Conservation (phyloP, 2,329 filamentous ascomycete genomes). For the Taxawa tesnikishii region DNA sequence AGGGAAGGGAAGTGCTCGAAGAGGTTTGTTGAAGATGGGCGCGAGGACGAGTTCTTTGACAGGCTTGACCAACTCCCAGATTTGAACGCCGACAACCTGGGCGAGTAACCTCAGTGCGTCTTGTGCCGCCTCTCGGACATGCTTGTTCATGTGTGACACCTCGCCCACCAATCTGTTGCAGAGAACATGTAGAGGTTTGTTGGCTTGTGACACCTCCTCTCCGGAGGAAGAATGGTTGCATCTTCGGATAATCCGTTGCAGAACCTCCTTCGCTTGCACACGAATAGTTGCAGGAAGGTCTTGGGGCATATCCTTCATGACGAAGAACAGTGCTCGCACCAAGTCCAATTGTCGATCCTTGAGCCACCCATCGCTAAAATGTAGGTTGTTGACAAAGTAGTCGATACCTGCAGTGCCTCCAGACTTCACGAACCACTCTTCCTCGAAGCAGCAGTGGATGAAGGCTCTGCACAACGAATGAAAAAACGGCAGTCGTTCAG, state of each 20-base stretch:
- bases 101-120: constrained; percentile 71
- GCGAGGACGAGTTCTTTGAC: constrained; percentile 82
- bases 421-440: constrained; percentile 98
- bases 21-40: constrained; percentile 88
- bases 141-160: constrained; percentile 87
- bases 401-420: constrained; percentile 86
- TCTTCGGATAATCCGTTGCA: constrained; percentile 65
- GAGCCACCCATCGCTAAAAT: constrained; percentile 76
- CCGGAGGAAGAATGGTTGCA: constrained; percentile 72
- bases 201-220: constrained; percentile 59
- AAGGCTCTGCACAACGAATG: constrained; percentile 69
- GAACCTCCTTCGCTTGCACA: constrained; percentile 66
- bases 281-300: constrained; percentile 87
- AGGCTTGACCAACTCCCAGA: constrained; percentile 79
- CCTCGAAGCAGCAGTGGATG: constrained; percentile 89
- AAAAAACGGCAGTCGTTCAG: constrained; percentile 75
- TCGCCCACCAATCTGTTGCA: constrained; percentile 81
- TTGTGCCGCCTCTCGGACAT: constrained; percentile 81
- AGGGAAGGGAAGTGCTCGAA: constrained; percentile 82
- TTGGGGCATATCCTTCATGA: constrained; percentile 95
- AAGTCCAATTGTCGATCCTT: constrained; percentile 74
- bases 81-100: constrained; percentile 61
- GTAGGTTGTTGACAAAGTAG: constrained; percentile 71
- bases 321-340: constrained; percentile 82
- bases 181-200: constrained; percentile 58